Base-by-base conservation (phyloP, 306 rosid species). In the Acacia confusa region DNA sequence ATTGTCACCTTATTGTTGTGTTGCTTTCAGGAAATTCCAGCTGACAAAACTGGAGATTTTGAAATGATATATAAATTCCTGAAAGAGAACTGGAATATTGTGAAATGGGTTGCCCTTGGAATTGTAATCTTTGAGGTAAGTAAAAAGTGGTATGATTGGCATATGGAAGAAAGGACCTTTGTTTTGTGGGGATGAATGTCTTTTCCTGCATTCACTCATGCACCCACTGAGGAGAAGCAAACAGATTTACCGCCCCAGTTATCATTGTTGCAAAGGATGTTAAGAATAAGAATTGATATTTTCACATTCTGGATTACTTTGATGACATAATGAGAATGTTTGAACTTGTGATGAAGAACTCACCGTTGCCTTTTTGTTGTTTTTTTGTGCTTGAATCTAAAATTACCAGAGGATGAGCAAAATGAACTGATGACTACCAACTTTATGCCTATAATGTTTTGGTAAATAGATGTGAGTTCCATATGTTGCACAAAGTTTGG, bases 81-180 rank as follows among this genome's bases (percentile, higher is more conserved):
- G 69, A 77, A 86, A 65, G 89, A 84, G 79, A 87, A 96, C 79
- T 96, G 99, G 99, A 64, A 84, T 25, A 91, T 96, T 78, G 86
- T 87, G 43, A 91, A 60, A 87, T 96, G 99, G 99, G 98, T 96
- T 74, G 92, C 92, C 81, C 91, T 96, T 79, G 99, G 98, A 82
- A 91, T 87, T 82, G 93, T 93, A 76, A 79, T 92, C 79, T 91
- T 96, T 78, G 92, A 95, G 99, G 99, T 93, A 88, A 77, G 86
- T 72, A 58, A 77, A 71, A 78, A 22, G 32, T 43, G 44, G 38
- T 72, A 43, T 45, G 58, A 67, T 78, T 69, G n/a, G 15, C 78
- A 74, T 73, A 73, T 25, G 27, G 43, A 57, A 74, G 25, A 64
- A 52, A 74, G 70, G 30, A 38, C 24, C 61, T 48, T 70, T 76